These are phyloP conservation scores for Bjerkandera adusta DNA, from an alignment of 1,284 basidiomycete genomes.

Conservation along the genomic window DNA sequence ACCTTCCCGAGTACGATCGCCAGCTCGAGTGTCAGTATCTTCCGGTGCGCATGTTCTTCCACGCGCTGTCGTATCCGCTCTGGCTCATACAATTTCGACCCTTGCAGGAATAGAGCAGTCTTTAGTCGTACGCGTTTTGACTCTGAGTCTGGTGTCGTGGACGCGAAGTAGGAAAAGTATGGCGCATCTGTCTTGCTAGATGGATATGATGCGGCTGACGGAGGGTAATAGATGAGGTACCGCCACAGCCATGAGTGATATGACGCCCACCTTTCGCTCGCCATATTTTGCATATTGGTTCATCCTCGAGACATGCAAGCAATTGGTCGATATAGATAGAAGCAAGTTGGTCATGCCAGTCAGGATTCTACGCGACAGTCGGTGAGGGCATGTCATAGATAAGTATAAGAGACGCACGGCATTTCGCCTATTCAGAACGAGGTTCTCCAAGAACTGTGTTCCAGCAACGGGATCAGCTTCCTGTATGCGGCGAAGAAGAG, in stretches of 20 bases:
- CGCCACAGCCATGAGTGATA: conserved; percentile 10
- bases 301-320: conserved; percentile 45
- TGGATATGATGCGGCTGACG: conserved; percentile 40
- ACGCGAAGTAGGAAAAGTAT: conserved; percentile 61
- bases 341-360: conserved; percentile 61
- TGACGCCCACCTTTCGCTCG: conserved; percentile 62
- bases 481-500: conserved; percentile 53
- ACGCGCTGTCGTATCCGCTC: conserved; percentile 46
- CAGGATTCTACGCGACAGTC: conserved; percentile 40
- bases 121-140: conserved; percentile 75
- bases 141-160: conserved; percentile 71
- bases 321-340: conserved; percentile 54
- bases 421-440: conserved; percentile 71
- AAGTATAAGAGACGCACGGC: conserved; percentile 38
- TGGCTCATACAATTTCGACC: conserved; percentile 67
- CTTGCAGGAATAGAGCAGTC: conserved; percentile 75
- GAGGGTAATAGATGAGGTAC: neutral
- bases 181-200: conserved; percentile 58
- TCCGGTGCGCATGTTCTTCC: conserved; percentile 39
- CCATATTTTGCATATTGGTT: conserved; percentile 61
- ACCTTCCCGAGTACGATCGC: conserved; percentile 86
- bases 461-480: conserved; percentile 58
- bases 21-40: conserved; percentile 66
- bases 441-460: conserved; percentile 73
- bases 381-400: conserved; percentile 4